These are phyloP conservation scores for Ophiocordyceps robertsii DNA, from an alignment of 2,329 filamentous ascomycete species.

Conservation along the genomic window DNA sequence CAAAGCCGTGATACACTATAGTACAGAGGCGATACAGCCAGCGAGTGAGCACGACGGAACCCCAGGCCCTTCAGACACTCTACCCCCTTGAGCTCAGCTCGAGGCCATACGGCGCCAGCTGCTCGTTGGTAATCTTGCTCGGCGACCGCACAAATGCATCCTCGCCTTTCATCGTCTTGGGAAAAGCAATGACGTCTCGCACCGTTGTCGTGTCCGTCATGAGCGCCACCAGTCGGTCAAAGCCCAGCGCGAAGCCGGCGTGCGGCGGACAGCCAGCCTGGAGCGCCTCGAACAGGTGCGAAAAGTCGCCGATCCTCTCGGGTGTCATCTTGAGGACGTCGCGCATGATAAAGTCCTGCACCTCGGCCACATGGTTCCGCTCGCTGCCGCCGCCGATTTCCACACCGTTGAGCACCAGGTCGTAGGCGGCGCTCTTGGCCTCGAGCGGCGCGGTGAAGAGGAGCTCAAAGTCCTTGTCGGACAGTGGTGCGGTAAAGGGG, in stretches of 20 bases:
- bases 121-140: constrained; percentile 46
- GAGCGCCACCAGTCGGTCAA: constrained; percentile 73
- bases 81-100: constrained; percentile 7
- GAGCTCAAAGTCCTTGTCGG: constrained; percentile 56
- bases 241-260: constrained; percentile 83
- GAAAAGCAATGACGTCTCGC: constrained; percentile 91
- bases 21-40: too few species aligned
- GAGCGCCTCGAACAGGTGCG: constrained; percentile 72
- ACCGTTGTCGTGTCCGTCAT: constrained; percentile 67
- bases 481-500: constrained; percentile 83
- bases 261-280: constrained; percentile 84
- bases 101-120: constrained; percentile 34
- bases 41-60: too few species aligned
- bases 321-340: constrained; percentile 69
- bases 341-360: constrained; percentile 77
- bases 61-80: too few species aligned
- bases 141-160: constrained; percentile 76
- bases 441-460: constrained; percentile 58
- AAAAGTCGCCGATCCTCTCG: constrained; percentile 64
- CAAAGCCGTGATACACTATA: too few species aligned
- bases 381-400: constrained; percentile 88
- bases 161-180: constrained; percentile 82
- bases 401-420: constrained; percentile 88
- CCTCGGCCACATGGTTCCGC: constrained; percentile 71
- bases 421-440: constrained; percentile 79